A percentile compares a stretch with the other conserved stretches of the same genome.
Evolutionary conservation across 2,329 filamentous ascomycete species (phyloP).

Genomic region (Ramichloridium luteum): DNA sequence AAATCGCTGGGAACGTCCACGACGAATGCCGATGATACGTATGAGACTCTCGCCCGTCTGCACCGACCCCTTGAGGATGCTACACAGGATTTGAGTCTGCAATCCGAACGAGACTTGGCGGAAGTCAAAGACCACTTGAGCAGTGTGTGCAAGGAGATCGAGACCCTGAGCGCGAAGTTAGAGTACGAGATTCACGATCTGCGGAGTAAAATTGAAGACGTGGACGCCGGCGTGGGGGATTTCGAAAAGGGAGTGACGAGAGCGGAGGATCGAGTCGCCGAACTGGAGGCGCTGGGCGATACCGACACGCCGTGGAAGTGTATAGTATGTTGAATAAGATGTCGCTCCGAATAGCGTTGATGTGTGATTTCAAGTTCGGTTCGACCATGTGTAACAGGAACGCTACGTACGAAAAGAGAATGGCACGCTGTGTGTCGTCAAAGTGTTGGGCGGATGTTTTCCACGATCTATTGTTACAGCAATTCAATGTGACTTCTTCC

Average conservation of each 20-base stretch:
- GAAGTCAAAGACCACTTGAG: slow-evolving; percentile 57
- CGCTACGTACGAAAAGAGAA: too few relatives aligned
- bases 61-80: slow-evolving; percentile 60
- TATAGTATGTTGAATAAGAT: slow-evolving; percentile 16
- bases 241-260: slow-evolving; percentile 55
- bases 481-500: too few relatives aligned
- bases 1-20: slow-evolving; percentile 42
- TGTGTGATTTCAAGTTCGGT: too few relatives aligned
- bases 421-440: too few relatives aligned
- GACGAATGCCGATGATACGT: slow-evolving; percentile 48
- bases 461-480: too few relatives aligned
- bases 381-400: too few relatives aligned
- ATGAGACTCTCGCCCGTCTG: slow-evolving; percentile 51
- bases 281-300: slow-evolving; percentile 47
- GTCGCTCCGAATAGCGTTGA: too few relatives aligned
- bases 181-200: slow-evolving; percentile 83
- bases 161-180: slow-evolving; percentile 68
- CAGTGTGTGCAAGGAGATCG: slow-evolving; percentile 65
- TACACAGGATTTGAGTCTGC: slow-evolving; percentile 55
- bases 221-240: slow-evolving; percentile 67
- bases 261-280: slow-evolving; percentile 36
- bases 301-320: slow-evolving; percentile 18
- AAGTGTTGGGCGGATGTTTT: too few relatives aligned
- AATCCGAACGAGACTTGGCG: slow-evolving; percentile 55
- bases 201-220: slow-evolving; percentile 69